These are phyloP conservation scores for Pyrenochaeta sp. DNA, from an alignment of 2,329 filamentous ascomycete genomes.

Conservation along the genomic window DNA sequence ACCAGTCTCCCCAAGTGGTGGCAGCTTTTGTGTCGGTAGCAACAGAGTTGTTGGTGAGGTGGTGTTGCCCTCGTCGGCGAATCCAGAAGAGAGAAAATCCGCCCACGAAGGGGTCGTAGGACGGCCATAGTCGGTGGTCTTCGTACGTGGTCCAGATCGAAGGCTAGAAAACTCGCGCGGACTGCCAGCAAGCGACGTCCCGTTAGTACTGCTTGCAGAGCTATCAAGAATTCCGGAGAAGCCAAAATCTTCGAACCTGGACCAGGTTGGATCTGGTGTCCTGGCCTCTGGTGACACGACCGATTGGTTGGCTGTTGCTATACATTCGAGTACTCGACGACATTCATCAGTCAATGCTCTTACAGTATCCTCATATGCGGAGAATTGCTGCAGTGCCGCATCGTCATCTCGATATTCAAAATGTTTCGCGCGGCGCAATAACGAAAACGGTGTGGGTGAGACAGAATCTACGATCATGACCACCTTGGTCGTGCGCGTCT, in stretches of 20 bases:
- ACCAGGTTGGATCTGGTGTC: conserved; percentile 84
- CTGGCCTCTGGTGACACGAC: conserved; percentile 67
- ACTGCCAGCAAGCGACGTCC: conserved; percentile 28
- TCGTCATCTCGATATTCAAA: conserved; percentile 96
- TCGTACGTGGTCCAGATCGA: conserved; percentile 72
- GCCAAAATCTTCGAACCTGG: conserved; percentile 92
- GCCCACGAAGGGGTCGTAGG: conserved; percentile 98
- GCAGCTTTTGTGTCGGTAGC: conserved; percentile 92
- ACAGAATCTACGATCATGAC: conserved; percentile 97
- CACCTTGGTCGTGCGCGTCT: conserved; percentile 83
- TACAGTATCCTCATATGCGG: conserved; percentile 88
- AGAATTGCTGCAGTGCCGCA: conserved; percentile 81
- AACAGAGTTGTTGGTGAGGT: conserved; percentile 72
- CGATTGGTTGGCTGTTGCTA: conserved; percentile 86
- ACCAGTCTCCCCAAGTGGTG: conserved; percentile 74
- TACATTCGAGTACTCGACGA: conserved; percentile 84
- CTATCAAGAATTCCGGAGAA: conserved; percentile 81
- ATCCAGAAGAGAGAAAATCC: conserved; percentile 94
- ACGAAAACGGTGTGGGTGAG: conserved; percentile 90
- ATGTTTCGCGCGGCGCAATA: conserved; percentile 88
- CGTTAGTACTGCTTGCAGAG: conserved; percentile 54
- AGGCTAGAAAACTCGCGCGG: conserved; percentile 79
- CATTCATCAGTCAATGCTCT: conserved; percentile 92
- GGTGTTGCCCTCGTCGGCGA: conserved; percentile 78
- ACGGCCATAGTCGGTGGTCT: conserved; percentile 72